These are phyloP conservation scores for Cunninghamia lanceolata DNA, from an alignment of 75 land plant genomes.

Conservation along the genomic window DNA sequence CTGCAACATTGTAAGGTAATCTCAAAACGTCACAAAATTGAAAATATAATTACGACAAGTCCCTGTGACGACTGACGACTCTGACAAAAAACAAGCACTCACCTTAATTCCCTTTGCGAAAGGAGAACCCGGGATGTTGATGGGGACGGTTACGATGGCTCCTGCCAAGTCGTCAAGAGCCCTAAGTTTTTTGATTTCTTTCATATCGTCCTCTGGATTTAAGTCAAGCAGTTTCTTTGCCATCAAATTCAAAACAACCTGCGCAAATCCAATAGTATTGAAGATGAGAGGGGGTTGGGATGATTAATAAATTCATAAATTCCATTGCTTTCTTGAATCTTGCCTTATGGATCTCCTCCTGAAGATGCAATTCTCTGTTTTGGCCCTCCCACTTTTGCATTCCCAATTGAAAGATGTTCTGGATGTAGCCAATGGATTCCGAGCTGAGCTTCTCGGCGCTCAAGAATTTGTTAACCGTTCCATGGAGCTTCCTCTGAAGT, in stretches of 20 bases:
- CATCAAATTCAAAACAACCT: neutral
- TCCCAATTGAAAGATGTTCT: neutral
- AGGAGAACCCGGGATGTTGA: neutral
- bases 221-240: neutral
- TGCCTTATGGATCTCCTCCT: constrained; percentile 1
- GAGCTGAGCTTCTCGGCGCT: neutral
- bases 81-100: too few species aligned
- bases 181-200: neutral
- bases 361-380: neutral
- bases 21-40: too few species aligned
- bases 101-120: neutral
- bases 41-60: too few species aligned
- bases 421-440: neutral
- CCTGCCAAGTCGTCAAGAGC: neutral
- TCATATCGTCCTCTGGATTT: neutral
- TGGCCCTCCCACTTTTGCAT: neutral
- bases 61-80: too few species aligned
- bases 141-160: neutral
- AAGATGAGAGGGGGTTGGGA: neutral
- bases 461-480: neutral
- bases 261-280: neutral
- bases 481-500: constrained; percentile 4
- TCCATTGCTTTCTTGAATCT: too few species aligned
- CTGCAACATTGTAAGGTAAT: neutral
- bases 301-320: too few species aligned